Evolutionary conservation across 345 rosid genomes (phyloP).

Genomic region (Garcia nutans): DNA sequence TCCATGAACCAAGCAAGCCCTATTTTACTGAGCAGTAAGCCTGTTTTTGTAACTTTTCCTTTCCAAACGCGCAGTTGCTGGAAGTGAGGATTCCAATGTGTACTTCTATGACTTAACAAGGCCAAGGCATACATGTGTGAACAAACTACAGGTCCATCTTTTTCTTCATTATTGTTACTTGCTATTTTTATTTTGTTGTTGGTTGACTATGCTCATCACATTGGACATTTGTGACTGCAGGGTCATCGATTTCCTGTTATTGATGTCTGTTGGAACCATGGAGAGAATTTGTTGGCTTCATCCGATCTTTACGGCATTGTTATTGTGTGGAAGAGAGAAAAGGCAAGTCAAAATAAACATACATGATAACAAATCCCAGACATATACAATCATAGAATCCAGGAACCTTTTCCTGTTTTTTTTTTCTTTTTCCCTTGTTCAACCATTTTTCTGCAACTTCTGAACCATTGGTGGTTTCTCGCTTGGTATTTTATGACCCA

Average conservation of each 20-base stretch:
- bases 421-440: neutral
- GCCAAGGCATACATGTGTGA: slow-evolving; percentile 84
- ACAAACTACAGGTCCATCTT: slow-evolving; percentile 81
- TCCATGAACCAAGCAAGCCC: too few species aligned
- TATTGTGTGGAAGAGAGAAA: slow-evolving; percentile 97
- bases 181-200: too few species aligned
- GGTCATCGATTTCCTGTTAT: slow-evolving; percentile 90
- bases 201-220: neutral
- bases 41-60: neutral
- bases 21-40: neutral
- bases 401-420: neutral
- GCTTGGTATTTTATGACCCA: neutral
- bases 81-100: slow-evolving; percentile 92
- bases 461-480: neutral
- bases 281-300: slow-evolving; percentile 90
- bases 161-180: neutral
- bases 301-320: slow-evolving; percentile 92
- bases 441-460: slow-evolving; percentile 9
- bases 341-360: slow-evolving; percentile 40
- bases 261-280: slow-evolving; percentile 94
- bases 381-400: neutral
- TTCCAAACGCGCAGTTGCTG: slow-evolving; percentile 55
- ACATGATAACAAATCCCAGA: slow-evolving; percentile 4
- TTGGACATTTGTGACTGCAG: slow-evolving; percentile 38
- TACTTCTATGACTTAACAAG: slow-evolving; percentile 88